Evolutionary conservation across 495 filamentous ascomycete genomes (phyloP), one percentile per base, ranked within the genome.

Genomic region (Venustampulla echinocandica): DNA sequence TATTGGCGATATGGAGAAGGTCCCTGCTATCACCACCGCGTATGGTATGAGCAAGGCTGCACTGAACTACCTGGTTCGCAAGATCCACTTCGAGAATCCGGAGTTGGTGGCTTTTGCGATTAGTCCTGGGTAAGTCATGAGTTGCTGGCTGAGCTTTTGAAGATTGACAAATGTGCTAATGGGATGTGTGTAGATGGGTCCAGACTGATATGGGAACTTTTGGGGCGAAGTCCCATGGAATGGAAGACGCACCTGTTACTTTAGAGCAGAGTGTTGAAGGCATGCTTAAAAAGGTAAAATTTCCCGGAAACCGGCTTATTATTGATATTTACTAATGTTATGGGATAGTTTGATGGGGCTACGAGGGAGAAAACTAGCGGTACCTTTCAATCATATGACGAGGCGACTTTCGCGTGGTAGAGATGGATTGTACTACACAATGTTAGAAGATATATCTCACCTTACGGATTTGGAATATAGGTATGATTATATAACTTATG

Each of bases 41-140:
- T 69, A 69, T 55, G 66, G 64, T 19, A 54, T 59, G 21, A 62
- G 58, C 2, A 69, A 69, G 49, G 64, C 47, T 22, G 59, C 61
- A 2, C 50, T 61, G 14, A 64, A 70, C 51, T 69, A 54, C 52
- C 24, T 69, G 19, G 38, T 61, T 3, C 56, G 54, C 36, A 66
- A 63, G 49, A 62, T 67, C 20, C 53, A 71, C 52, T 43, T 44
- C 10, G 59, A 62, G 55, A 53, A 66, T 50, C 20, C 44, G 44
- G 27, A 57, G 15, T 40, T 70, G 20, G 53, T 61, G 9, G 44
- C 62, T 27, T 61, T 66, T 10, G 20, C 50, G 1, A 43, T 64
- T 15, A 54, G 62, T 55, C 66, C 66, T 20, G 66, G 66, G 59
- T 65, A 6, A 11, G 40, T 5, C 27, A 1, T n/a, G 4, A 14